Evolutionary conservation across 2,329 filamentous ascomycete genomes (phyloP), one percentile per base, ranked within the genome.

Genomic region (Akanthomyces lecanii): DNA sequence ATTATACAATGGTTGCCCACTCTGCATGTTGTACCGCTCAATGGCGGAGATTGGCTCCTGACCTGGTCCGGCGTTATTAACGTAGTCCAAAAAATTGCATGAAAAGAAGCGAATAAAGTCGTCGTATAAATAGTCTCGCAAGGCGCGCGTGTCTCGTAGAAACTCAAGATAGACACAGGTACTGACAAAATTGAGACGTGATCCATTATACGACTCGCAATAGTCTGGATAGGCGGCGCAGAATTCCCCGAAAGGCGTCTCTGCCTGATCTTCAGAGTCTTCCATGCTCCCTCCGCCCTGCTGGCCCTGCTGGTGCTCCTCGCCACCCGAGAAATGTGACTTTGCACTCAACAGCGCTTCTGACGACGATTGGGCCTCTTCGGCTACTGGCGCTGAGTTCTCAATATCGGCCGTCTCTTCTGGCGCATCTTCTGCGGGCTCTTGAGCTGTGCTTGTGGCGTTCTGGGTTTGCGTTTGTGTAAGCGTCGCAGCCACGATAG

Each of bases 41-140:
- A 79, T 69, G 1, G 76, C 77, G 3, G 75, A 71, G 10, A 78
- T 71, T 0, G 73, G 65, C 25, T 72, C 68, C 25, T 69, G 68
- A 2, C 65, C 65, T 3, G 65, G 64, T 6, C 70, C 67, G 1
- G 69, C 62, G 3, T 67, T 66, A 2, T 68, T 61, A 28, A 79
- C 73, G 61, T 84, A 83, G 0, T 68, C 65, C 7, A 76, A 65
- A 65, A 77, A 85, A 0, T 77, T 74, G 1, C 69, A 69, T 1
- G 76, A 72, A 57, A 79, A 84, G 2, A 71, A 69, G 8, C 77
- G 72, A 36, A 85, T 77, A 59, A 84, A 82, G 61, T 85, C 83
- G 66, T 85, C 83, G 64, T 78, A 85, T 0, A 83, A 68, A 60
- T 73, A 81, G 28, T 76, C 74, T 14, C 76, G 73, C 21, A 83